Evolutionary conservation across 1,139 yeast genomes (phyloP).

Genomic region (Hyphopichia fennica): DNA sequence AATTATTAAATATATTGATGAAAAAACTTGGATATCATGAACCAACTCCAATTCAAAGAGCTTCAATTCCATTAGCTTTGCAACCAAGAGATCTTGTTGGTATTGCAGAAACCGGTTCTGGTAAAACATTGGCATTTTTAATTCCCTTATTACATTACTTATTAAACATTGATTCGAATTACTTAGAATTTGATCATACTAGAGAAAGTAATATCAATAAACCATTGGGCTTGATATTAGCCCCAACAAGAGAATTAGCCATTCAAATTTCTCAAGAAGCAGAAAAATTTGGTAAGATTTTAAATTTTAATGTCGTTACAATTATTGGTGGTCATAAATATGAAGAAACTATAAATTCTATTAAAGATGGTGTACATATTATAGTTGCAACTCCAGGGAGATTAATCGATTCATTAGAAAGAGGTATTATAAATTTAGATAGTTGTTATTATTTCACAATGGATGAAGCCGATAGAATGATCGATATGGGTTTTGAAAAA

Average conservation of each 20-base stretch:
- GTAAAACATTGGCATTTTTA: constrained; percentile 84
- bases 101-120: constrained; percentile 96
- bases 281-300: constrained; percentile 41
- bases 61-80: constrained; percentile 76
- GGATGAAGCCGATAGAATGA: constrained; percentile 96
- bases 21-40: constrained; percentile 45
- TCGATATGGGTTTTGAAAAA: constrained; percentile 90
- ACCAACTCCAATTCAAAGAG: constrained; percentile 91
- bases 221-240: constrained; percentile 66
- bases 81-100: constrained; percentile 70
- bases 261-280: constrained; percentile 77
- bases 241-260: constrained; percentile 94
- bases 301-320: constrained; percentile 57
- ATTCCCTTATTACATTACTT: constrained; percentile 71
- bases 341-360: constrained; percentile 65
- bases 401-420: constrained; percentile 73
- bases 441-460: constrained; percentile 70
- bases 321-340: constrained; percentile 90
- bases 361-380: constrained; percentile 71
- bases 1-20: constrained; percentile 38
- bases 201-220: constrained; percentile 31
- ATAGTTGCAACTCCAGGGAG: constrained; percentile 95
- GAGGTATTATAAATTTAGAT: constrained; percentile 58
- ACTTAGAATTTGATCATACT: constrained; percentile 31
- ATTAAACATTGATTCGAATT: constrained; percentile 36